Evolutionary conservation across 2,329 filamentous ascomycete genomes (phyloP).

Genomic region (Hymenoscyphus scutula): DNA sequence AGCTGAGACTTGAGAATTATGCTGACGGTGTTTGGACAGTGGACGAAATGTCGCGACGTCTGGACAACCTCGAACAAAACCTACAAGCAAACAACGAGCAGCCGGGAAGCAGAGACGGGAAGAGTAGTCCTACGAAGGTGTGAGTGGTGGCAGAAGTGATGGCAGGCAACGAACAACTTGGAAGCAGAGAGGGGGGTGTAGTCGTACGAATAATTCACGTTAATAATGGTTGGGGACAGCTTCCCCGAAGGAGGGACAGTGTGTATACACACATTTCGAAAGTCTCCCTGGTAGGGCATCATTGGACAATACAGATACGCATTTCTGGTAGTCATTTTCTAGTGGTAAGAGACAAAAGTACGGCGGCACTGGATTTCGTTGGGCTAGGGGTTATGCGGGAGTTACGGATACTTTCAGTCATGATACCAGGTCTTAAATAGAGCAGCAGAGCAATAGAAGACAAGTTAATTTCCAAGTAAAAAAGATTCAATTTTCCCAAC

Average conservation of each 20-base stretch:
- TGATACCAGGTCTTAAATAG: neutral
- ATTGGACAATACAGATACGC: neutral
- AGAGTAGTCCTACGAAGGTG: conserved; percentile 16
- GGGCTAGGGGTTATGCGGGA: neutral
- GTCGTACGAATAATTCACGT: too few relatives aligned
- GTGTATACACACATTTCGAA: neutral
- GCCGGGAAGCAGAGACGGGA: conserved; percentile 23
- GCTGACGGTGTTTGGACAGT: too few relatives aligned
- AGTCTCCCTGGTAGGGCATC: neutral
- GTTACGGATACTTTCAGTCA: neutral
- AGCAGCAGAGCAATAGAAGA: too few relatives aligned
- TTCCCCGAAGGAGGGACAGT: neutral
- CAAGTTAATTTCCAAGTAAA: neutral
- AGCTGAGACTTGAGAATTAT: too few relatives aligned
- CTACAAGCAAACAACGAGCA: conserved; percentile 29
- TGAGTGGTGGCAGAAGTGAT: too few relatives aligned
- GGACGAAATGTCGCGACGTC: conserved; percentile 86
- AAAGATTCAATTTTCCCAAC: neutral
- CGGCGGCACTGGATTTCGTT: neutral
- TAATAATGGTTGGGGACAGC: neutral
- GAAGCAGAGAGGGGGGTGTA: too few relatives aligned
- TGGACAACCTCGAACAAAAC: conserved; percentile 68
- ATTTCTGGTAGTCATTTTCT: neutral
- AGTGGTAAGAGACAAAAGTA: neutral
- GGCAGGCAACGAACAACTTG: too few relatives aligned